Evolutionary conservation across 1,284 basidiomycete species (phyloP).

Genomic region (Butyriboletus pseudospeciosus): DNA sequence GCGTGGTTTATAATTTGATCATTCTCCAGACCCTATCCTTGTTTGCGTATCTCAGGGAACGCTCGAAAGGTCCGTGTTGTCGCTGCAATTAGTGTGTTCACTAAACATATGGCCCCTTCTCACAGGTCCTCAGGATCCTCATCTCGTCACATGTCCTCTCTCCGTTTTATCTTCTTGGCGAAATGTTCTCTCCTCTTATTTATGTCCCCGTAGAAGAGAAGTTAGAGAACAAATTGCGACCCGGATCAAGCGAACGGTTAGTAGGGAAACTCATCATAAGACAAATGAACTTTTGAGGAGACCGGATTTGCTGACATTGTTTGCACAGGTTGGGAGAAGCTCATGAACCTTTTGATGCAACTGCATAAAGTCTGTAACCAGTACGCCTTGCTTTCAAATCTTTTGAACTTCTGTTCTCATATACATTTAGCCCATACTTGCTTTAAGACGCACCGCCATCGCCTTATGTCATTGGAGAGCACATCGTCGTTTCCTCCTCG

Average conservation of each 20-base stretch:
- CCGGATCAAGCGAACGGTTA: slow-evolving; percentile 32
- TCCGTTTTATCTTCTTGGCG: slow-evolving; percentile 59
- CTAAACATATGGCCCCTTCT: neutral
- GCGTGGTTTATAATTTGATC: neutral
- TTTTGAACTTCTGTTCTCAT: slow-evolving; percentile 2
- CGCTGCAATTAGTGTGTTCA: neutral
- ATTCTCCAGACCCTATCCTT: slow-evolving; percentile 49
- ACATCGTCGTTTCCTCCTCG: slow-evolving; percentile 52
- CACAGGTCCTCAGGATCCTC: slow-evolving; percentile 41
- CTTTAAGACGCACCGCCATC: slow-evolving; percentile 48
- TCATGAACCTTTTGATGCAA: slow-evolving; percentile 60
- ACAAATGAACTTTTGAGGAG: neutral
- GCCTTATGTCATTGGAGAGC: slow-evolving; percentile 52
- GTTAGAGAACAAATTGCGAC: slow-evolving; percentile 39
- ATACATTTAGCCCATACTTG: slow-evolving; percentile 46
- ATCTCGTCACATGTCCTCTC: slow-evolving; percentile 59
- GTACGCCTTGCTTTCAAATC: slow-evolving; percentile 29
- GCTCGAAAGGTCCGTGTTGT: slow-evolving; percentile 31
- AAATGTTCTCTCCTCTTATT: slow-evolving; percentile 29
- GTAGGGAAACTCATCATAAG: slow-evolving; percentile 33
- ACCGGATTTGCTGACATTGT: neutral
- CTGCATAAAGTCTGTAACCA: slow-evolving; percentile 56
- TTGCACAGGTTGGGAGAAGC: slow-evolving; percentile 44
- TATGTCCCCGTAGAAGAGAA: slow-evolving; percentile 23
- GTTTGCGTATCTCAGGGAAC: slow-evolving; percentile 53